Evolutionary conservation across 164 flowering plant genomes (phyloP).

Genomic region (Pachysandra terminalis): DNA sequence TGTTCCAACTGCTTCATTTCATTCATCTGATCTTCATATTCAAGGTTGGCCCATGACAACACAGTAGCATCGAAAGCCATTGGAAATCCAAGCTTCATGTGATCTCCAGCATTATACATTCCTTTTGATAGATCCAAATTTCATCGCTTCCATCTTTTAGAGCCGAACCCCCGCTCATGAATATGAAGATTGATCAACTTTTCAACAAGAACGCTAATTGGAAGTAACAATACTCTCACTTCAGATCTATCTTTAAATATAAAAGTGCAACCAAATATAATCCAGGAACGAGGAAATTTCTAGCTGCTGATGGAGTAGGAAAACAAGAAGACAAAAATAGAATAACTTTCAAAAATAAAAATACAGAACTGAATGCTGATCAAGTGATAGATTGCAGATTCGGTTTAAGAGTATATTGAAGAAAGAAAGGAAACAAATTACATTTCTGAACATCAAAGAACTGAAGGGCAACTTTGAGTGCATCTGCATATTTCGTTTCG

Average conservation of each 20-base stretch:
- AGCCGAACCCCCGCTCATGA: slow-evolving; percentile 56
- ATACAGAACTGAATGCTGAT: too few relatives aligned
- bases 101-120: slow-evolving; percentile 98
- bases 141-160: slow-evolving; percentile 64
- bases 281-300: too few relatives aligned
- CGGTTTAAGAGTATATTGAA: background rate
- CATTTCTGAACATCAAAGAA: slow-evolving; percentile 94
- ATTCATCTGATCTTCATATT: slow-evolving; percentile 94
- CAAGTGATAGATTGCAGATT: too few relatives aligned
- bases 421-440: slow-evolving; percentile 21
- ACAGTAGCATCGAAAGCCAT: slow-evolving; percentile 95
- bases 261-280: too few relatives aligned
- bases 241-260: too few relatives aligned
- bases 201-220: too few relatives aligned
- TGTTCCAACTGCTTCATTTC: slow-evolving; percentile 60
- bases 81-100: slow-evolving; percentile 86
- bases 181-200: too few relatives aligned
- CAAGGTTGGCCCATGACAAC: slow-evolving; percentile 91
- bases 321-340: too few relatives aligned
- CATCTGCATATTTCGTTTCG: slow-evolving; percentile 53
- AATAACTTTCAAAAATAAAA: too few relatives aligned
- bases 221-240: too few relatives aligned
- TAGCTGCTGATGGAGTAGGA: too few relatives aligned
- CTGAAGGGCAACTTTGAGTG: slow-evolving; percentile 64
- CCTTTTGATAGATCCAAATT: slow-evolving; percentile 82